A percentile compares a stretch with the other conserved stretches of the same genome.
Conservation (phyloP, 345 rosid species). For the Acer yangbiense region DNA sequence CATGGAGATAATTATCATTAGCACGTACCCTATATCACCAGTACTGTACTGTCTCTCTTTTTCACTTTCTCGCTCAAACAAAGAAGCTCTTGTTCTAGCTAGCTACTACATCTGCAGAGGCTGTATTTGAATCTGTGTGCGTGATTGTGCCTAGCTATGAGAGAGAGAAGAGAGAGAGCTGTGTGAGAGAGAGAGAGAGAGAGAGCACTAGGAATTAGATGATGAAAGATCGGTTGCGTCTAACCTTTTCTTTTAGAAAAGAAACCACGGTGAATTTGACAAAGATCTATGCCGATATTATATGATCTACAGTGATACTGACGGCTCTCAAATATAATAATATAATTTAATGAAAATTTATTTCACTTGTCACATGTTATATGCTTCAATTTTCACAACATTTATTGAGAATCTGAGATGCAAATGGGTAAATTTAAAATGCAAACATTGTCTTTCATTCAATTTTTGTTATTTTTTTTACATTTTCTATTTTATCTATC, state of each 20-base stretch:
- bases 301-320: neutral
- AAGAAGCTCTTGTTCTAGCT: neutral
- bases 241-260: slow-evolving; percentile 1
- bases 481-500: too few species aligned
- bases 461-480: too few species aligned
- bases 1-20: slow-evolving; percentile 35
- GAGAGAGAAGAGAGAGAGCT: neutral
- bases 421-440: too few species aligned
- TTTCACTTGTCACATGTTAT: too few species aligned
- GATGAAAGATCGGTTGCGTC: neutral
- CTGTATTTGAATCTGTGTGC: slow-evolving; percentile 9
- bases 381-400: too few species aligned
- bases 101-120: neutral
- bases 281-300: neutral
- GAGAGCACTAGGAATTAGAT: slow-evolving; percentile 7
- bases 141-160: neutral
- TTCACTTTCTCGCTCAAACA: neutral
- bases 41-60: neutral
- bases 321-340: too few species aligned
- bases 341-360: too few species aligned
- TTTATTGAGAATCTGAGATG: too few species aligned
- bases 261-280: neutral
- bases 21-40: slow-evolving; percentile 10
- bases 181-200: slow-evolving; percentile 2
- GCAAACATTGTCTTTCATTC: too few species aligned